Evolutionary conservation across 2,329 filamentous ascomycete genomes (phyloP), one percentile per base, ranked within the genome.

Genomic region (Clonostachys rhizophaga): DNA sequence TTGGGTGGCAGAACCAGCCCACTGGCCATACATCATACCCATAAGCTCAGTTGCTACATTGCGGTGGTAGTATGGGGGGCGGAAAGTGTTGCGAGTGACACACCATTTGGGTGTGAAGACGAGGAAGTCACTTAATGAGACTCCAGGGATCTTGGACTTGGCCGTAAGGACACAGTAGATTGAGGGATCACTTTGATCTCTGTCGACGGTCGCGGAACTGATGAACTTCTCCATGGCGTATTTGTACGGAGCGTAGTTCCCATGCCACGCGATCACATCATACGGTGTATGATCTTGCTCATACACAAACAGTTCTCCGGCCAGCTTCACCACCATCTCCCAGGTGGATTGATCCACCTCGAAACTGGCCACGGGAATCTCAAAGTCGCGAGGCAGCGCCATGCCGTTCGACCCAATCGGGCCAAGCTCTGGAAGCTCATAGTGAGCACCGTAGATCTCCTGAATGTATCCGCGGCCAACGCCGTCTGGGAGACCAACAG

Each of bases 351-450:
- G 67, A 30, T 57, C 56, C 10, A 47, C 16, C 76, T 72, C 47
- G 17, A 34, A 43, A 36, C 75, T 64, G 3, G 86, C 86, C 9
- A 81, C 72, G 0, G 85, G 86, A 5, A 76, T 76, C 65, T 87
- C 78, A 65, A 90, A 90, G 64, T 90, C 86, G 37, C 84, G 72
- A 2, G 76, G 70, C 57, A 86, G 86, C 52, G 84, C 84, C 36
- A 87, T 72, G 24, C 83, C 75, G 58, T 84, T 86, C 40, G 79
- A 81, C 4, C 84, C 84, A 55, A 87, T 84, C 5, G 83, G 81
- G 0, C 84, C 84, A 7, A 87, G 69, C 60, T 85, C 81, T 0
- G 84, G 84, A 6, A 87, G 76, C 52, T 74, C 64, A 57, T 81
- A 87, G 65, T 86, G 82, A 17, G 79, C 79, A 57, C 83, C 74